These are phyloP conservation scores for Ceratonia siliqua DNA, from an alignment of 306 rosid species.

Conservation along the genomic window DNA sequence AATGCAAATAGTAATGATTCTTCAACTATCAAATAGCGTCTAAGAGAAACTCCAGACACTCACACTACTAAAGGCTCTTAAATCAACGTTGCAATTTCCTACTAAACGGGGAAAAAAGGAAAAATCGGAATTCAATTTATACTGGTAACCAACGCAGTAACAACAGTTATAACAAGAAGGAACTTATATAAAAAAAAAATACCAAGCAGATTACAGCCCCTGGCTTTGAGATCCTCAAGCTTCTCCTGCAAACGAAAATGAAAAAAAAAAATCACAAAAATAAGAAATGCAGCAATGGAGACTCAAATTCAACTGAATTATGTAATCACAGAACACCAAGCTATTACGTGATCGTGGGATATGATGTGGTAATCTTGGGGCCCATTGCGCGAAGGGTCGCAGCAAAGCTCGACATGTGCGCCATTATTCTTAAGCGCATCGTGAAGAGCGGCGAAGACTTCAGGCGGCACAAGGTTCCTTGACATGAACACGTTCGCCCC, in stretches of 20 bases:
- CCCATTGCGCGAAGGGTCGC: constrained; percentile 80
- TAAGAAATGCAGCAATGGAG: constrained; percentile 2
- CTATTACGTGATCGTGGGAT: constrained; percentile 68
- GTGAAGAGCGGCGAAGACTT: constrained; percentile 80
- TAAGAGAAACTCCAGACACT: constrained; percentile 6
- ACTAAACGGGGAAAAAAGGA: not conserved
- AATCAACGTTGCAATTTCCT: not conserved
- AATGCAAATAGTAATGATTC: constrained; percentile 2
- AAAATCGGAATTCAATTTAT: not conserved
- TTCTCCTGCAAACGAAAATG: constrained; percentile 56
- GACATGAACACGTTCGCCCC: constrained; percentile 87
- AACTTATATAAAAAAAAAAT: not conserved
- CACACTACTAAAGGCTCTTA: not conserved
- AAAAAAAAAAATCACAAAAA: not conserved
- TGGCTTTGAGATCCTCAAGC: constrained; percentile 72
- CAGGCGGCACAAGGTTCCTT: constrained; percentile 86
- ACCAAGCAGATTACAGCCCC: constrained; percentile 87
- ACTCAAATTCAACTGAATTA: not conserved
- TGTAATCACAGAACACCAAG: not conserved
- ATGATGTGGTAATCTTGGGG: constrained; percentile 78
- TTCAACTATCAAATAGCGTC: constrained; percentile 4
- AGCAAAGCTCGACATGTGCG: constrained; percentile 75
- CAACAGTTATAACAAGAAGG: not conserved
- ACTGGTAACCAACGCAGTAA: not conserved
- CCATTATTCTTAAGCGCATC: constrained; percentile 86